Conservation (phyloP, 1,139 yeast genomes). For the Arxiozyma slooffiae region DNA sequence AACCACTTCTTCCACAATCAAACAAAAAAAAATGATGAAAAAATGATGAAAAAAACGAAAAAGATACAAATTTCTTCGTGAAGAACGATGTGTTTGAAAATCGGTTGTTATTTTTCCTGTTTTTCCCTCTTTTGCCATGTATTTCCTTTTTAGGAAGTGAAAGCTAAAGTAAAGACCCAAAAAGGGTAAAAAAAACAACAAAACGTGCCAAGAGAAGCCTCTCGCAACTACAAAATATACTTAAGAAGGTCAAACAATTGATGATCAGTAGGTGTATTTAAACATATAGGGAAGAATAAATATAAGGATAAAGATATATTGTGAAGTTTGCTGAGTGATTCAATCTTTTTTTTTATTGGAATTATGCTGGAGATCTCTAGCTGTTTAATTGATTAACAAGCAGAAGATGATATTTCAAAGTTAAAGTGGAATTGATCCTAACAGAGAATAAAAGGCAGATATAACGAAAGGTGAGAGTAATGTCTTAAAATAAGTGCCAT, state of each 20-base stretch:
- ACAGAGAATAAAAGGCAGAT: not conserved
- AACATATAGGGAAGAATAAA: conserved; percentile 8
- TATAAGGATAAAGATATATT: not conserved
- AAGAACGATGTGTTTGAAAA: not conserved
- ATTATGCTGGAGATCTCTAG: conserved; percentile 2
- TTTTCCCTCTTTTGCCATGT: not conserved
- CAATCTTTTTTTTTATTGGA: not conserved
- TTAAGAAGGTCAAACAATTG: conserved; percentile 24
- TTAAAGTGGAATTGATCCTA: not conserved
- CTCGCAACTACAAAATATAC: no score
- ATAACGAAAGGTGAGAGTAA: not conserved
- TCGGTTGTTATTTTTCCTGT: not conserved
- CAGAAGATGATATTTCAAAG: not conserved
- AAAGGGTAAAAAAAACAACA: no score
- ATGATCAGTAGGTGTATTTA: conserved; percentile 26
- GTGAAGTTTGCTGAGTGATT: no score
- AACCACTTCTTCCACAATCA: not conserved
- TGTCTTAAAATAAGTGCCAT: not conserved
- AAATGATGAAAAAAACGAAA: no score
- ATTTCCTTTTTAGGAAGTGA: not conserved
- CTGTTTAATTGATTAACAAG: conserved; percentile 1
- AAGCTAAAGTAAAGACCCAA: no score
- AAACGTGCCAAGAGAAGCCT: not conserved
- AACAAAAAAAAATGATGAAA: no score
- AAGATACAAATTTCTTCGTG: not conserved